These are phyloP conservation scores for Arctium lappa DNA, from an alignment of 129 eudicot genomes.

Conservation along the genomic window DNA sequence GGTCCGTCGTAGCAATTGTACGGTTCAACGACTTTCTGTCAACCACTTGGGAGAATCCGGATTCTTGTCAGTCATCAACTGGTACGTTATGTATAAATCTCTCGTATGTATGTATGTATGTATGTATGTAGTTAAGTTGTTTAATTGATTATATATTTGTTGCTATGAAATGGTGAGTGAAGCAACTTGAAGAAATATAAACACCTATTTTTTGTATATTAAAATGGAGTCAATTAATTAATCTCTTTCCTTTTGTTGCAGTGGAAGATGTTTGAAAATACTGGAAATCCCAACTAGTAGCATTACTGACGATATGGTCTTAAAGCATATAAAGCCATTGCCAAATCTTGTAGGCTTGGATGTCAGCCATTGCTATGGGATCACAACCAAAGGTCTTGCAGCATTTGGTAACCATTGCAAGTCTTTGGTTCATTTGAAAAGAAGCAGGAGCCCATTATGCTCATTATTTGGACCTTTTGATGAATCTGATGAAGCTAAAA, in stretches of 20 bases:
- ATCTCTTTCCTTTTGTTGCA: too few species aligned
- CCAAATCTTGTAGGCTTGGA: conserved; percentile 34
- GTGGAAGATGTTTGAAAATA: conserved; percentile 27
- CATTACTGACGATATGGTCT: conserved; percentile 40
- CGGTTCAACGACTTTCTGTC: conserved; percentile 21
- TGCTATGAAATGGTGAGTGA: background rate
- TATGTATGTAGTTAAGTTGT: background rate
- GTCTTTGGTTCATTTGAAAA: conserved; percentile 32
- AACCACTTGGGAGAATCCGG: conserved; percentile 28
- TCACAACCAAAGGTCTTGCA: conserved; percentile 34
- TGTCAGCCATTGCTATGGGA: conserved; percentile 28
- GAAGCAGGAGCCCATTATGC: conserved; percentile 32
- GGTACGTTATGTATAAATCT: conserved; percentile 11
- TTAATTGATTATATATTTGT: too few species aligned
- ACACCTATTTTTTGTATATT: too few species aligned
- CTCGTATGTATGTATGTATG: too few species aligned
- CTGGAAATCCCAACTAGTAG: conserved; percentile 31
- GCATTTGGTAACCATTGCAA: conserved; percentile 41
- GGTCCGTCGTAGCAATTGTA: conserved; percentile 18
- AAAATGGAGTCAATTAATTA: too few species aligned
- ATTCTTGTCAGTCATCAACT: conserved; percentile 23
- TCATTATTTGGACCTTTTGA: background rate
- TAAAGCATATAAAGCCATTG: conserved; percentile 30
- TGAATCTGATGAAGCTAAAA: conserved; percentile 38
- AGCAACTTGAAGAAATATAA: too few species aligned